These are phyloP conservation scores for Fusarium solani-melongenae DNA, from an alignment of 2,329 filamentous ascomycete species.

Conservation along the genomic window DNA sequence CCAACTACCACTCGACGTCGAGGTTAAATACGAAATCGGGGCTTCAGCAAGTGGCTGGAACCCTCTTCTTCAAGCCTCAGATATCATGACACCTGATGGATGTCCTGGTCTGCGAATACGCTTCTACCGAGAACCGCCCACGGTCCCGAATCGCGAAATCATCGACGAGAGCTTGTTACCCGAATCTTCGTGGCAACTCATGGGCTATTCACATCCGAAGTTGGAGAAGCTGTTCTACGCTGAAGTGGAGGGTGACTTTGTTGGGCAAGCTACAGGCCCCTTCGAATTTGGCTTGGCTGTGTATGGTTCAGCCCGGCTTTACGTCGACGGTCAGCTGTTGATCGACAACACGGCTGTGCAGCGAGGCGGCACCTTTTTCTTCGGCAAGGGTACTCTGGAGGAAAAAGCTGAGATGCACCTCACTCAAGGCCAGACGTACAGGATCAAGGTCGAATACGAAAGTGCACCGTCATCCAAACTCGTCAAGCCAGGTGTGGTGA, in stretches of 20 bases:
- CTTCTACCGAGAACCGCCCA: slow-evolving; percentile 4
- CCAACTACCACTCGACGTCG: background rate
- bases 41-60: background rate
- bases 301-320: slow-evolving; percentile 47
- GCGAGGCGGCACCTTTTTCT: slow-evolving; percentile 47
- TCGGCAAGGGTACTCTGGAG: slow-evolving; percentile 48
- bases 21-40: background rate
- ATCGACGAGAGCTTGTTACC: slow-evolving; percentile 30
- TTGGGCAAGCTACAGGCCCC: slow-evolving; percentile 21
- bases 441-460: slow-evolving; percentile 15
- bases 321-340: slow-evolving; percentile 46
- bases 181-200: slow-evolving; percentile 36
- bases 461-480: slow-evolving; percentile 18
- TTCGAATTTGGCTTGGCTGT: slow-evolving; percentile 49
- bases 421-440: slow-evolving; percentile 16
- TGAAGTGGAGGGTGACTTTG: slow-evolving; percentile 34
- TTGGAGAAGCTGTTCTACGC: slow-evolving; percentile 31
- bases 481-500: slow-evolving; percentile 2
- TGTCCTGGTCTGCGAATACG: slow-evolving; percentile 1
- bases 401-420: slow-evolving; percentile 31
- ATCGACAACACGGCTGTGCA: slow-evolving; percentile 46
- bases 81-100: background rate
- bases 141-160: background rate
- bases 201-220: slow-evolving; percentile 39
- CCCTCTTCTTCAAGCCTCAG: background rate